Conservation (phyloP, 2,329 filamentous ascomycete species). For the Penicillium glabrum region DNA sequence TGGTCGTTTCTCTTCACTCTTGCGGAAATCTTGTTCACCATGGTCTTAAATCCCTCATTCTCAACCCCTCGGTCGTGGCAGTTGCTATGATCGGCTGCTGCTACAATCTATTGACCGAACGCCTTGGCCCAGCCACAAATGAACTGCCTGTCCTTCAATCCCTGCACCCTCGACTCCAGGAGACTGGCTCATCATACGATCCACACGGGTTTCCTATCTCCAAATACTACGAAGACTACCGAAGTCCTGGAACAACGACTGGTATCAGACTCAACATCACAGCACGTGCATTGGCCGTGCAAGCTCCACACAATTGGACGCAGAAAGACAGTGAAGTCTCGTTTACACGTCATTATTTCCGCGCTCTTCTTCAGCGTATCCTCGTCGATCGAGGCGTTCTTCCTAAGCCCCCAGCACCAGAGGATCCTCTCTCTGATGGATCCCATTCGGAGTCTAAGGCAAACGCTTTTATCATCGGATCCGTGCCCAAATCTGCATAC, state of each 20-base stretch:
- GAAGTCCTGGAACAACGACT: conserved; percentile 51
- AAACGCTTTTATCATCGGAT: conserved; percentile 73
- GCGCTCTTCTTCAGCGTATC: conserved; percentile 86
- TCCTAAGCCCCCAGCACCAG: conserved; percentile 48
- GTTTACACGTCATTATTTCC: conserved; percentile 90
- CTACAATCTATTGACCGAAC: conserved; percentile 94
- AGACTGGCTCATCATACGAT: conserved; percentile 71
- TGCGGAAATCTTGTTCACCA: conserved; percentile 96
- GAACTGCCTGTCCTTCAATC: conserved; percentile 78
- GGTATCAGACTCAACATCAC: conserved; percentile 91
- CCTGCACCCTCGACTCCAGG: conserved; percentile 66
- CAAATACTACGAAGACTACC: conserved; percentile 59
- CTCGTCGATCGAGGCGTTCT: conserved; percentile 83
- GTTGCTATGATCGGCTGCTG: conserved; percentile 97
- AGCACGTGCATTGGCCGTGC: conserved; percentile 95
- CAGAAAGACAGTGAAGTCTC: conserved; percentile 76
- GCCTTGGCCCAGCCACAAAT: conserved; percentile 80
- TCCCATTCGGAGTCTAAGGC: conserved; percentile 23
- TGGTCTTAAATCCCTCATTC: conserved; percentile 80
- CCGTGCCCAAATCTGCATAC: conserved; percentile 78
- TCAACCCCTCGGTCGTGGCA: conserved; percentile 80
- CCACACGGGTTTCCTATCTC: conserved; percentile 95
- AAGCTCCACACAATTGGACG: conserved; percentile 92
- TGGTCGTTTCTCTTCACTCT: conserved; percentile 96
- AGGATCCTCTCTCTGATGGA: conserved; percentile 25